phyloP scores from a whole-genome alignment of 768 basidiomycete species.

The Tylopilus balloui region DNA sequence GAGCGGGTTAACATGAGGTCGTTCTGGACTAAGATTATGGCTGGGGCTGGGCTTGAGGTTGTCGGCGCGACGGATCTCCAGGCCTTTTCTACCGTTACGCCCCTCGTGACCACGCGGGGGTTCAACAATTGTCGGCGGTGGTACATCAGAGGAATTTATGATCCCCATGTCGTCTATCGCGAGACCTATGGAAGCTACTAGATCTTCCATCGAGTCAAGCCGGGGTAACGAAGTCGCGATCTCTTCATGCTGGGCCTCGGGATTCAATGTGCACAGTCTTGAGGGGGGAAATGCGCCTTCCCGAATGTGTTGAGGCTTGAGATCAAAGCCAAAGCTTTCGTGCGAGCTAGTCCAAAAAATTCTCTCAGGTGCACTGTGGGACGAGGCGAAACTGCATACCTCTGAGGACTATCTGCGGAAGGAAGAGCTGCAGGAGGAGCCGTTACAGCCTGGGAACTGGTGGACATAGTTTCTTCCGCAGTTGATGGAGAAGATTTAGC shows the following conservation, averaged over 20 bases:
- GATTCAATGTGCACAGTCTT: conserved; percentile 27
- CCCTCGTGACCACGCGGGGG: conserved; percentile 36
- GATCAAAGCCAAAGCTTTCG: conserved; percentile 22
- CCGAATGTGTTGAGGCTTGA: conserved; percentile 36
- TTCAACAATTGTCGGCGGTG: conserved; percentile 39
- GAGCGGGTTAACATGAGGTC: neutral
- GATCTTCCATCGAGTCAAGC: conserved; percentile 35
- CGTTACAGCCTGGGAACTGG: conserved; percentile 19
- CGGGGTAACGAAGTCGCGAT: conserved; percentile 20
- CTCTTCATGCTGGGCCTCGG: conserved; percentile 18
- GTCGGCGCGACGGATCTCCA: conserved; percentile 32
- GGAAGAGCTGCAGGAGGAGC: neutral
- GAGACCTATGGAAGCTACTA: conserved; percentile 35
- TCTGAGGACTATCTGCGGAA: conserved; percentile 12
- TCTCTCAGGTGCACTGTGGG: neutral
- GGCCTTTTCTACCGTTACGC: conserved; percentile 18
- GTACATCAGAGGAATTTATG: conserved; percentile 28
- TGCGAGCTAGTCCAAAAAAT: conserved; percentile 10
- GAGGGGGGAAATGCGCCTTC: conserved; percentile 68
- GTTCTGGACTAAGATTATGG: conserved; percentile 14
- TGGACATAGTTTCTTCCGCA: conserved; percentile 20
- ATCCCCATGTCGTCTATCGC: conserved; percentile 39
- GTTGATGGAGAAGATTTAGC: conserved; percentile 20
- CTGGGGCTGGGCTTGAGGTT: conserved; percentile 7
- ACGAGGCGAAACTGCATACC: conserved; percentile 13